Percentiles rank a stretch among this genome's conserved stretches.
These are phyloP conservation scores for Paxillus involutus DNA, from an alignment of 768 basidiomycete species.

Conservation along the genomic window DNA sequence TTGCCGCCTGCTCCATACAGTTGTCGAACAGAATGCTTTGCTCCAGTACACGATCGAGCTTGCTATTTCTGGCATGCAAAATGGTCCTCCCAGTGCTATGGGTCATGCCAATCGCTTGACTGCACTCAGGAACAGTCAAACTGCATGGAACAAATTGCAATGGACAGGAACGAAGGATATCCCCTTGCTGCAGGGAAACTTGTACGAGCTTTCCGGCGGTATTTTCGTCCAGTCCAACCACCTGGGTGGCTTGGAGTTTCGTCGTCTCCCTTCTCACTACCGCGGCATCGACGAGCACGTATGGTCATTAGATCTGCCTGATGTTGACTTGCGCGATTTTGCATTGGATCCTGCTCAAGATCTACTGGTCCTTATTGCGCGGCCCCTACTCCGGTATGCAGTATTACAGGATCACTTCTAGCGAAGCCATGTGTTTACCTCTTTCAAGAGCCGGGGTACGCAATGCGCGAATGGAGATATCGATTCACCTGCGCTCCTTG, in stretches of 20 bases:
- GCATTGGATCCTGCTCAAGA: conserved; percentile 68
- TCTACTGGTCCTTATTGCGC: conserved; percentile 53
- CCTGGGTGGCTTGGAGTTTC: conserved; percentile 37
- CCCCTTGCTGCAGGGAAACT: conserved; percentile 40
- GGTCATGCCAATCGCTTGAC: conserved; percentile 36
- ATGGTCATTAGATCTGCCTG: conserved; percentile 42
- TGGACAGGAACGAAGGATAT: conserved; percentile 35
- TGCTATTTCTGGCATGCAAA: conserved; percentile 40
- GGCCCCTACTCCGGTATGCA: conserved; percentile 34
- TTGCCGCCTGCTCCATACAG: conserved; percentile 29
- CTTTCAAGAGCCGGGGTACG: conserved; percentile 10
- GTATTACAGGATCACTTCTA: not conserved
- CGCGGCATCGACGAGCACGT: conserved; percentile 45
- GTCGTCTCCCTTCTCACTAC: conserved; percentile 47
- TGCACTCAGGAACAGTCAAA: conserved; percentile 37
- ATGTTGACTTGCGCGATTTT: conserved; percentile 51
- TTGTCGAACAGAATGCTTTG: conserved; percentile 28
- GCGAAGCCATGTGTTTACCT: not conserved
- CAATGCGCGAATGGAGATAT: conserved; percentile 16
- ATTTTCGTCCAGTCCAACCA: conserved; percentile 46
- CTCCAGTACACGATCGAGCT: conserved; percentile 48
- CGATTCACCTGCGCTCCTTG: conserved; percentile 46
- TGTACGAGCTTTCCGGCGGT: conserved; percentile 62
- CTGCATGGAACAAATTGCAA: conserved; percentile 38
- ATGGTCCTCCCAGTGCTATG: conserved; percentile 33